Conservation (phyloP, 345 rosid genomes). For the Camelina sativa region DNA sequence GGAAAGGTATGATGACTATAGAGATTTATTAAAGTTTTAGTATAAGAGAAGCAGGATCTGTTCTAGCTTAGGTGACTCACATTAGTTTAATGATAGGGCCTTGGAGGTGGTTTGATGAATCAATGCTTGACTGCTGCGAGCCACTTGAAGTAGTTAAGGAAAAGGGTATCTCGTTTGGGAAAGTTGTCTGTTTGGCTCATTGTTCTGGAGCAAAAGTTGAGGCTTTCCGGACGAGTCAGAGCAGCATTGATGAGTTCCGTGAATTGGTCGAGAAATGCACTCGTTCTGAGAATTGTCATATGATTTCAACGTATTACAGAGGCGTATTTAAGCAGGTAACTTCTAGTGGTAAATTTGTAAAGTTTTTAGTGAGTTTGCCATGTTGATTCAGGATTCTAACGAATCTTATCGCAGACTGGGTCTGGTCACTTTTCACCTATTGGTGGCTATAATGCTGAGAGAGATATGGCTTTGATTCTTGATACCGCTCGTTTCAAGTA, state of each 20-base stretch:
- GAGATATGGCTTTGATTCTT: conserved; percentile 93
- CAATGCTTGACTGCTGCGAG: conserved; percentile 95
- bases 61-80: not conserved
- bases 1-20: conserved; percentile 63
- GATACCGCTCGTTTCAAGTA: conserved; percentile 97
- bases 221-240: conserved; percentile 83
- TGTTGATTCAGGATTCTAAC: conserved; percentile 14
- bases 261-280: no score
- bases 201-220: conserved; percentile 93
- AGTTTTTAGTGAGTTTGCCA: not conserved
- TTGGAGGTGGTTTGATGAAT: conserved; percentile 99
- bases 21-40: not conserved
- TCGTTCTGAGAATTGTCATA: conserved; percentile 69
- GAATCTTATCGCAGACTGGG: conserved; percentile 66
- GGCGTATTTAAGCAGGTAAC: conserved; percentile 66
- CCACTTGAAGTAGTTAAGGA: conserved; percentile 82
- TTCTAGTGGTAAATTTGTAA: no score
- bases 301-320: conserved; percentile 87
- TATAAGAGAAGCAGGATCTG: not conserved
- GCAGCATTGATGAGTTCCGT: conserved; percentile 53
- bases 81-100: conserved; percentile 59
- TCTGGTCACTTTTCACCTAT: conserved; percentile 95
- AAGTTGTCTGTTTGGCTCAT: conserved; percentile 86
- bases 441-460: conserved; percentile 90
- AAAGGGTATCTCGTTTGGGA: conserved; percentile 92